phyloP scores from a whole-genome alignment of 352 stramenopile genomes.

The Phytophthora rubi region DNA sequence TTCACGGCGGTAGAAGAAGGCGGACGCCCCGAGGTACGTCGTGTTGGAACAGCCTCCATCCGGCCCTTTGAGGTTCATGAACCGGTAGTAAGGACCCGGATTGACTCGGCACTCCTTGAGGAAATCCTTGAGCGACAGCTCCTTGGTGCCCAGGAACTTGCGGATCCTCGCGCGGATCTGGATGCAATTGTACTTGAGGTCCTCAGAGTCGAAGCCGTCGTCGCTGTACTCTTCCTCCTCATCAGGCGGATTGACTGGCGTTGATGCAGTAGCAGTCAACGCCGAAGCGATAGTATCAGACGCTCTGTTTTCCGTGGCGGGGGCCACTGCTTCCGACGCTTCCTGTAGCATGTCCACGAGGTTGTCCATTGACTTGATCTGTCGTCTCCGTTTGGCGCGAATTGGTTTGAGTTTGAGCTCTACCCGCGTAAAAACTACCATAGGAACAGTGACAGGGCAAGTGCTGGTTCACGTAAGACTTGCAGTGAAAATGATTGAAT shows the following conservation, averaged over 20 bases:
- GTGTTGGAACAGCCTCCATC: conserved; percentile 37
- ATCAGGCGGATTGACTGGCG: background rate
- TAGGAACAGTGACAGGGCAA: background rate
- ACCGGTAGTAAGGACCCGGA: conserved; percentile 44
- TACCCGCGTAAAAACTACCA: background rate
- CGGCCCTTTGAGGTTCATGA: conserved; percentile 50
- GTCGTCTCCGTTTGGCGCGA: background rate
- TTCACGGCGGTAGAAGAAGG: conserved; percentile 48
- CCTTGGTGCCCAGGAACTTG: conserved; percentile 39
- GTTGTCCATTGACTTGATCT: background rate
- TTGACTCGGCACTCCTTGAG: conserved; percentile 42
- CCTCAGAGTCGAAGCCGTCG: background rate
- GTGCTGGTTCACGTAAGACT: too few species aligned
- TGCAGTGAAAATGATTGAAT: too few species aligned
- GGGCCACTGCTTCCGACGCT: background rate
- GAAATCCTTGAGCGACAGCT: conserved; percentile 53
- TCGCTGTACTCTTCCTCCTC: background rate
- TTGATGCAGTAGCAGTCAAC: background rate
- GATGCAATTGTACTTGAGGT: background rate
- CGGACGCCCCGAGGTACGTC: conserved; percentile 35
- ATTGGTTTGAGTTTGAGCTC: background rate
- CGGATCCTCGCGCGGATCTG: conserved; percentile 1
- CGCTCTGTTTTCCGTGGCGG: background rate
- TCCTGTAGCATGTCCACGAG: background rate
- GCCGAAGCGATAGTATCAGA: background rate